These are phyloP conservation scores for Xylariaceae sp. DNA, from an alignment of 2,329 filamentous ascomycete species.

Conservation along the genomic window DNA sequence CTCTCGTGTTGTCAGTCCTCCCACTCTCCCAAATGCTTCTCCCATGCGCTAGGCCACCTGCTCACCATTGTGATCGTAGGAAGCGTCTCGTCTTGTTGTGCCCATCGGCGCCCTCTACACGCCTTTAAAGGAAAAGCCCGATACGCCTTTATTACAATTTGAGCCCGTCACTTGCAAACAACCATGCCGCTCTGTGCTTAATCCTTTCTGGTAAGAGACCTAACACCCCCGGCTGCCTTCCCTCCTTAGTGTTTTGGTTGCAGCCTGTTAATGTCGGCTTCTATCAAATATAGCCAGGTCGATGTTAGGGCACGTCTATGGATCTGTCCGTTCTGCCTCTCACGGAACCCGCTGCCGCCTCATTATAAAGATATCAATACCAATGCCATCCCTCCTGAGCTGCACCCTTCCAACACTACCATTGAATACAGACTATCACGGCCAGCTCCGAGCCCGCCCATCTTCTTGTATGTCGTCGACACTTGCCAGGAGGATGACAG, in stretches of 20 bases:
- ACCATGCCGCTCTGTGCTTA: constrained; percentile 91
- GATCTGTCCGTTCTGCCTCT: constrained; percentile 87
- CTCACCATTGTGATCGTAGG: constrained; percentile 47
- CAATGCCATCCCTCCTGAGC: constrained; percentile 76
- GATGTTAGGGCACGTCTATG: constrained; percentile 79
- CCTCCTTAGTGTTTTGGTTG: background rate
- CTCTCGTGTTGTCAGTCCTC: constrained; percentile 77
- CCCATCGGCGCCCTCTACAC: constrained; percentile 96
- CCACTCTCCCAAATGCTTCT: background rate
- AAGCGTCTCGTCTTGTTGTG: constrained; percentile 90
- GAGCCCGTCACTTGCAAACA: constrained; percentile 96
- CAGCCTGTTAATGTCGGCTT: constrained; percentile 7
- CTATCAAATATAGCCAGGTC: constrained; percentile 59
- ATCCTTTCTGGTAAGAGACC: constrained; percentile 80
- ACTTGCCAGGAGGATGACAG: constrained; percentile 87
- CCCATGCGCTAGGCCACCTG: constrained; percentile 27
- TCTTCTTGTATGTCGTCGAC: constrained; percentile 84
- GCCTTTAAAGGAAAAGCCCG: constrained; percentile 88
- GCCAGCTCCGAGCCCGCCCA: constrained; percentile 78
- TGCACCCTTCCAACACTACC: constrained; percentile 79
- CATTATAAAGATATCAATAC: constrained; percentile 89
- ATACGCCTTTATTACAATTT: constrained; percentile 86
- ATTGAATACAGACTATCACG: constrained; percentile 81
- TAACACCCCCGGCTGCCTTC: background rate
- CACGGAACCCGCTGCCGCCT: constrained; percentile 74